phyloP scores from a whole-genome alignment of 1,139 yeast genomes.

The Candida labiduridarum region DNA sequence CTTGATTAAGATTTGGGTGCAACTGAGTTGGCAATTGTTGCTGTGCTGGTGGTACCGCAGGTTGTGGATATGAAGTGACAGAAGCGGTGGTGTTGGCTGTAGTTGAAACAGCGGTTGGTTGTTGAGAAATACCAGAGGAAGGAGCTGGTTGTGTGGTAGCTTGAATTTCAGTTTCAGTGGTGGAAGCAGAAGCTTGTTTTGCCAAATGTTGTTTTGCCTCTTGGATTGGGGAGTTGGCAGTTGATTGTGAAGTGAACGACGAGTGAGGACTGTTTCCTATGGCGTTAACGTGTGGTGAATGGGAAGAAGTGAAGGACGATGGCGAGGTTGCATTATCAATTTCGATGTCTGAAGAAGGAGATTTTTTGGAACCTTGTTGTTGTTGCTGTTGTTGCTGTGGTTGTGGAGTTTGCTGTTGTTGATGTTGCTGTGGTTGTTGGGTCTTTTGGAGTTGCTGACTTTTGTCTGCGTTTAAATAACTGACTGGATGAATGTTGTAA shows the following conservation, averaged over 20 bases:
- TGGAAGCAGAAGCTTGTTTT: constrained; percentile 11
- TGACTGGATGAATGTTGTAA: constrained; percentile 48
- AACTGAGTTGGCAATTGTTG: constrained; percentile 20
- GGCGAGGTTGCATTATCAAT: constrained; percentile 31
- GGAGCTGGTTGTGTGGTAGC: constrained; percentile 14
- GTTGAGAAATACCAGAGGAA: constrained; percentile 9
- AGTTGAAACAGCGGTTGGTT: background rate
- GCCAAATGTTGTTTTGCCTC: constrained; percentile 17
- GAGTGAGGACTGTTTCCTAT: constrained; percentile 27
- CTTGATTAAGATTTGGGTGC: constrained; percentile 20
- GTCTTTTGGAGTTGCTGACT: background rate
- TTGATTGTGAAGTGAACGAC: constrained; percentile 44
- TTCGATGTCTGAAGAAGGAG: constrained; percentile 24
- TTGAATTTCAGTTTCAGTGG: constrained; percentile 7
- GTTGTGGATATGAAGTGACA: constrained; percentile 16
- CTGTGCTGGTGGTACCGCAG: constrained; percentile 13
- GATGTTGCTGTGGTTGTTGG: constrained; percentile 8
- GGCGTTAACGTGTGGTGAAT: constrained; percentile 20
- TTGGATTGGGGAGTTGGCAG: constrained; percentile 37
- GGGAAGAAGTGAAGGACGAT: constrained; percentile 30
- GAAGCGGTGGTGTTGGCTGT: constrained; percentile 10
- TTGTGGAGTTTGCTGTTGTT: constrained; percentile 5
- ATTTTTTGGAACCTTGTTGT: constrained; percentile 8
- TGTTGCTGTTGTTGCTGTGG: constrained; percentile 5
- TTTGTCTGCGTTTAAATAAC: constrained; percentile 43